phyloP scores from a whole-genome alignment of 768 basidiomycete genomes.

The Amanita pseudoporphyria region DNA sequence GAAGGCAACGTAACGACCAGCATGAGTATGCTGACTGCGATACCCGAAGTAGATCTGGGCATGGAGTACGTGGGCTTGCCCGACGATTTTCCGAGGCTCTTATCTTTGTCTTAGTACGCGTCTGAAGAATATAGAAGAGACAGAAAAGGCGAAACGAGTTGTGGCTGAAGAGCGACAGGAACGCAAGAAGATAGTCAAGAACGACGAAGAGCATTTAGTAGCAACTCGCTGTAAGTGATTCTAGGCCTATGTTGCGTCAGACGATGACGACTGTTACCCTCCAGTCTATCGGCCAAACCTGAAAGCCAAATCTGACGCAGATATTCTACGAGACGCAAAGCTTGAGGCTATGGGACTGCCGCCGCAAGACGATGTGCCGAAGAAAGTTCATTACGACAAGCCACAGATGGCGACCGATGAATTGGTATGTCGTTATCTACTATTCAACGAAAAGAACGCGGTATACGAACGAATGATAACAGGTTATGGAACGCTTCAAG shows the following conservation, averaged over 20 bases:
- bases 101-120: constrained; percentile 46
- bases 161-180: constrained; percentile 69
- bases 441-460: background rate
- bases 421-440: constrained; percentile 38
- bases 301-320: constrained; percentile 77
- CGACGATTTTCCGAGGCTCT: background rate
- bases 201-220: constrained; percentile 77
- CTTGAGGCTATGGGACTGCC: constrained; percentile 77
- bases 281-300: constrained; percentile 81
- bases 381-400: constrained; percentile 41
- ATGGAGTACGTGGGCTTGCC: constrained; percentile 84
- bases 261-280: constrained; percentile 5
- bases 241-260: background rate
- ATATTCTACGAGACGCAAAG: constrained; percentile 82
- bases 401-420: constrained; percentile 89
- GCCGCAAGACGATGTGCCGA: constrained; percentile 40
- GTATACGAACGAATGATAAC: constrained; percentile 1
- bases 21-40: constrained; percentile 92
- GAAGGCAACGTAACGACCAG: constrained; percentile 93
- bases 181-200: constrained; percentile 33
- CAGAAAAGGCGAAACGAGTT: constrained; percentile 88
- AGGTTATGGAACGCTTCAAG: constrained; percentile 98
- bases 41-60: constrained; percentile 96
- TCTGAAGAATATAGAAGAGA: constrained; percentile 93
- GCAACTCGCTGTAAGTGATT: constrained; percentile 75